Evolutionary conservation across 257 asterid genomes (phyloP), one percentile per base, ranked within the genome.

Genomic region (Ajuga chamaepitys): DNA sequence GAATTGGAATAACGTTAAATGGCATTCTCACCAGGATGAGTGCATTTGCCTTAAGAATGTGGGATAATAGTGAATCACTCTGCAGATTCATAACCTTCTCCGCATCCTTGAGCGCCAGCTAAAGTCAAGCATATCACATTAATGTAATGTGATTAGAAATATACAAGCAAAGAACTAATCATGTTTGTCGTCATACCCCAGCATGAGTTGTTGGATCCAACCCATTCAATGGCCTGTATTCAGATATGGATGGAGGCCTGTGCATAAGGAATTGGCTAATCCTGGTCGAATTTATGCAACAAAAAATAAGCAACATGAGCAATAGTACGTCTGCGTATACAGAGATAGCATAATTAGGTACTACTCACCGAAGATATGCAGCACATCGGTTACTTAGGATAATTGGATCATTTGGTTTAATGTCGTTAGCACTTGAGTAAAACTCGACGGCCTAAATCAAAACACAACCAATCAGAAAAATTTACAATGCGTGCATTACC

Each of bases 131-230:
- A 53, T 11, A 53, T 35, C 13, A n/a, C 40, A 53, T 53, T 26
- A 53, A 25, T 3, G 40, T 5, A 26, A 52, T 6, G 10, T 53
- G 5, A 7, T 53, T 25, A 45, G 32, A 57, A 47, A 53, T 21
- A 18, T 13, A 46, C 35, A 56, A 37, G 21, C 28, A 70, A 52
- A 53, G 52, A 55, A 12, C 28, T 20, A 24, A 32, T 28, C 7
- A 28, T 32, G 41, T 6, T 26, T 24, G 26, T 10, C 32, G 26
- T 17, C 70, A 70, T 52, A 90, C 99, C 85, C 88, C 97, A 54
- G 99, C 95, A 82, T 86, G 88, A 40, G 85, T 86, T 55, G 95
- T 94, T 38, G 95, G 96, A 80, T 94, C 99, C 75, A 88, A 71
- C 66, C 99, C 97, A 75, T 73, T 90, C 73, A 94, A 64, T 44